These are phyloP conservation scores for Phyllosticta citrichinensis DNA, from an alignment of 2,329 filamentous ascomycete species.

Conservation along the genomic window DNA sequence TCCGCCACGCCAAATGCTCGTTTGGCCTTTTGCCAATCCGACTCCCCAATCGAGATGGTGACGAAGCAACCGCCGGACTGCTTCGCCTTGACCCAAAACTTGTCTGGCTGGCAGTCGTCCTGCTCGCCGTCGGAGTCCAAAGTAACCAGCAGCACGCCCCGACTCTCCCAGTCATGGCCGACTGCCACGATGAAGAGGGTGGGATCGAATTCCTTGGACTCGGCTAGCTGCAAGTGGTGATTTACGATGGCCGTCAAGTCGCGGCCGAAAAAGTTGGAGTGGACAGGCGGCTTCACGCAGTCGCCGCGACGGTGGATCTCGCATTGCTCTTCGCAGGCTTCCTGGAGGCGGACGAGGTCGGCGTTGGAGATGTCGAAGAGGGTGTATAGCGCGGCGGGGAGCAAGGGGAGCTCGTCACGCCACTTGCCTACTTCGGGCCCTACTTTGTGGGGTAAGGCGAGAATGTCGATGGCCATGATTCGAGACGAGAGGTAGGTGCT, in stretches of 20 bases:
- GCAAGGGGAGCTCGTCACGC: conserved; percentile 5
- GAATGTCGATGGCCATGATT: conserved; percentile 1
- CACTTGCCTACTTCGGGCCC: conserved; percentile 7
- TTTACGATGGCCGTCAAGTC: not conserved
- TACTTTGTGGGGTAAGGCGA: conserved; percentile 6
- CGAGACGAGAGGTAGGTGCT: not conserved
- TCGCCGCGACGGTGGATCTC: conserved; percentile 6
- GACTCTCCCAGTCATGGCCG: not conserved
- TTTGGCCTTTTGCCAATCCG: conserved; percentile 5
- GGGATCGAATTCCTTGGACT: conserved; percentile 5
- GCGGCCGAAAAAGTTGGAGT: not conserved
- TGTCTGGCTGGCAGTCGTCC: conserved; percentile 1
- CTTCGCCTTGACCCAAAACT: conserved; percentile 7
- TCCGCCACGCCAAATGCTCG: not conserved
- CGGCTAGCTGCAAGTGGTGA: conserved; percentile 2
- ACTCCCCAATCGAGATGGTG: conserved; percentile 6
- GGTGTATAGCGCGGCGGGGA: conserved; percentile 9
- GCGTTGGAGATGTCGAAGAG: not conserved
- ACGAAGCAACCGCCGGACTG: conserved; percentile 1
- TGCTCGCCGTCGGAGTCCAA: conserved; percentile 5
- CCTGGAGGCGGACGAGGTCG: conserved; percentile 6
- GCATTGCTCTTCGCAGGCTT: conserved; percentile 6
- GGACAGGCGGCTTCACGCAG: not conserved
- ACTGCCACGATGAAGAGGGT: conserved; percentile 2
- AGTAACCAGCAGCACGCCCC: conserved; percentile 2